Evolutionary conservation across 2,329 filamentous ascomycete species (phyloP).

Genomic region (Ophiocordyceps camponoti-leonardi): DNA sequence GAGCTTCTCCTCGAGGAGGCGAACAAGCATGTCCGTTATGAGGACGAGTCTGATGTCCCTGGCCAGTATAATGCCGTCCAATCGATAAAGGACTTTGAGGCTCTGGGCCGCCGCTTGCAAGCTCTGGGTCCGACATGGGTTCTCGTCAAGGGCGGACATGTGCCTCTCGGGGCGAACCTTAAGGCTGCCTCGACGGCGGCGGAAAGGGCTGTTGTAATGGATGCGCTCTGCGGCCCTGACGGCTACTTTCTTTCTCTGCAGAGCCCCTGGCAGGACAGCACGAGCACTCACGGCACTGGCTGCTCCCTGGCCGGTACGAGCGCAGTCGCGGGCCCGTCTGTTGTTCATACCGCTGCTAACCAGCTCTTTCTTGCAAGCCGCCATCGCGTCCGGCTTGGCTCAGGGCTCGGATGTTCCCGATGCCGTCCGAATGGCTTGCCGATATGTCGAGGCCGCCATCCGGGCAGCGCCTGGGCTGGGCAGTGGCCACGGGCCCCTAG

Average conservation of each 20-base stretch:
- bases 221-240: constrained; percentile 52
- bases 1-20: constrained; percentile 41
- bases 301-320: constrained; percentile 76
- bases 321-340: too few species aligned
- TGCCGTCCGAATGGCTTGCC: constrained; percentile 50
- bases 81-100: constrained; percentile 47
- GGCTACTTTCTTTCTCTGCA: constrained; percentile 44
- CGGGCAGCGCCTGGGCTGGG: constrained; percentile 45
- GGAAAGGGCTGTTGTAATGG: constrained; percentile 52
- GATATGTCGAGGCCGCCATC: constrained; percentile 58
- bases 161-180: constrained; percentile 53
- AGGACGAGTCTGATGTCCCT: constrained; percentile 6
- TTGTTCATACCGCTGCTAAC: not conserved
- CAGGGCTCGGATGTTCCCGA: constrained; percentile 35
- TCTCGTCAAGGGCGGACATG: constrained; percentile 78
- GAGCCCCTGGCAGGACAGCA: constrained; percentile 52
- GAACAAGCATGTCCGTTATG: constrained; percentile 10
- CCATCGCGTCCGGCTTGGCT: constrained; percentile 58
- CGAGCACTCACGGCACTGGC: constrained; percentile 85
- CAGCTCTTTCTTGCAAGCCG: constrained; percentile 28
- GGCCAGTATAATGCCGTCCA: constrained; percentile 20
- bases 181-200: constrained; percentile 37
- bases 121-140: constrained; percentile 61
- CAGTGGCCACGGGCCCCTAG: constrained; percentile 53
- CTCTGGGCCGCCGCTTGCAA: constrained; percentile 48